A percentile compares a stretch with the other conserved stretches of the same genome.
Evolutionary conservation across 495 filamentous ascomycete genomes (phyloP).

Genomic region (Chaetomium tenue): DNA sequence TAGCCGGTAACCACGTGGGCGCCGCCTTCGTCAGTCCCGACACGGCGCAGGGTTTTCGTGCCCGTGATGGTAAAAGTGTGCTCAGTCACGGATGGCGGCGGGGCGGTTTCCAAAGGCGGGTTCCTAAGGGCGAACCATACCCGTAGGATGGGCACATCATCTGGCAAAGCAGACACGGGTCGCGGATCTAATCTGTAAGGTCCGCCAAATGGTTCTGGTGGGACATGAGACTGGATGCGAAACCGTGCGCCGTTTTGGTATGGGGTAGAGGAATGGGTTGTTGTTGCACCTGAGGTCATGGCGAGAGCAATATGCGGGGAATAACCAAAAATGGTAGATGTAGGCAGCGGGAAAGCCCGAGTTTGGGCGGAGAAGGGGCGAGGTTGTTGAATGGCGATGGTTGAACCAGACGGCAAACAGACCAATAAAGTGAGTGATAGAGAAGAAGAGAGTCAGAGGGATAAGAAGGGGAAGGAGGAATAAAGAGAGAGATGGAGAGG

Average conservation of each 20-base stretch:
- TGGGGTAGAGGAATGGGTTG: background rate
- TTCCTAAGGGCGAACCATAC: background rate
- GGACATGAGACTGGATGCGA: background rate
- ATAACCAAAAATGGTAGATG: too few relatives aligned
- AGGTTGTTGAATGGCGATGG: too few relatives aligned
- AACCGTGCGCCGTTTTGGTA: background rate
- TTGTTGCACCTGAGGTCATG: too few relatives aligned
- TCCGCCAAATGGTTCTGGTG: constrained; percentile 1
- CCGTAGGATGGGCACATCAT: background rate
- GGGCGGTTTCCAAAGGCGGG: background rate
- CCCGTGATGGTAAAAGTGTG: constrained; percentile 11
- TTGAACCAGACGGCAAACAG: too few relatives aligned
- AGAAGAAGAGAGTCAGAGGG: too few relatives aligned
- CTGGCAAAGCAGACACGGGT: background rate
- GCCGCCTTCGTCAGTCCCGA: background rate
- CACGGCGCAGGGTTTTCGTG: background rate
- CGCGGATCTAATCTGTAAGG: background rate
- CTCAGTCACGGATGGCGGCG: background rate
- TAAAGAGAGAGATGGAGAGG: too few relatives aligned
- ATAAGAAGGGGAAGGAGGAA: too few relatives aligned
- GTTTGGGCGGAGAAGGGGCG: too few relatives aligned
- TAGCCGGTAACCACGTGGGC: constrained; percentile 10
- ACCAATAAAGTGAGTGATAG: too few relatives aligned
- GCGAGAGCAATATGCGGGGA: too few relatives aligned
- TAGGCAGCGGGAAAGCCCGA: too few relatives aligned